Percentiles rank a stretch among this genome's conserved stretches.
Conservation (phyloP, 2,329 filamentous ascomycete species). For the Piedraia hortae region DNA sequence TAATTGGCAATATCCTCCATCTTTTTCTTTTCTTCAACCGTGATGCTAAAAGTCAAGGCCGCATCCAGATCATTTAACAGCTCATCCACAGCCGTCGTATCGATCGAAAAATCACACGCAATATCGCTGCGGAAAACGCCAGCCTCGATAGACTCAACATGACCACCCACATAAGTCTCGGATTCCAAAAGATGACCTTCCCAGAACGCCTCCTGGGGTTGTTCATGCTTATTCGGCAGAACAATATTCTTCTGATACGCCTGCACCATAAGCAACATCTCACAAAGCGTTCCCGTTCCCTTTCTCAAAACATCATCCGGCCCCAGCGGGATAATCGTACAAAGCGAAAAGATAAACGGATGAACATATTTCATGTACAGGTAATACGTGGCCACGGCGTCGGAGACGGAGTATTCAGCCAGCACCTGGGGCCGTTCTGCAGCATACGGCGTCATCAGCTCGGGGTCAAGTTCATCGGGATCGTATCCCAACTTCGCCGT, state of each 20-base stretch:
- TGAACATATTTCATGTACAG: constrained; percentile 99
- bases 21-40: constrained; percentile 25
- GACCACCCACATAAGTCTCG: constrained; percentile 91
- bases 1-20: constrained; percentile 24
- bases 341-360: constrained; percentile 95
- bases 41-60: constrained; percentile 54
- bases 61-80: constrained; percentile 63
- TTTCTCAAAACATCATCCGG: constrained; percentile 84
- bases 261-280: constrained; percentile 98
- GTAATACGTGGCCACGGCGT: constrained; percentile 96
- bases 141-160: constrained; percentile 96
- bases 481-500: constrained; percentile 96
- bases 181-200: constrained; percentile 89
- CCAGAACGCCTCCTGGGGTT: constrained; percentile 80
- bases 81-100: constrained; percentile 69
- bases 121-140: constrained; percentile 93
- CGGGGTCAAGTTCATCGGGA: constrained; percentile 87
- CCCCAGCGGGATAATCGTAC: constrained; percentile 79
- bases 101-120: constrained; percentile 78
- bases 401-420: constrained; percentile 93
- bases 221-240: constrained; percentile 82
- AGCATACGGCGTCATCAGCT: constrained; percentile 80
- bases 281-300: constrained; percentile 91
- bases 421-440: constrained; percentile 75
- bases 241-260: constrained; percentile 81